Evolutionary conservation across 2,329 filamentous ascomycete genomes (phyloP).

Genomic region (Penicillium sp.): DNA sequence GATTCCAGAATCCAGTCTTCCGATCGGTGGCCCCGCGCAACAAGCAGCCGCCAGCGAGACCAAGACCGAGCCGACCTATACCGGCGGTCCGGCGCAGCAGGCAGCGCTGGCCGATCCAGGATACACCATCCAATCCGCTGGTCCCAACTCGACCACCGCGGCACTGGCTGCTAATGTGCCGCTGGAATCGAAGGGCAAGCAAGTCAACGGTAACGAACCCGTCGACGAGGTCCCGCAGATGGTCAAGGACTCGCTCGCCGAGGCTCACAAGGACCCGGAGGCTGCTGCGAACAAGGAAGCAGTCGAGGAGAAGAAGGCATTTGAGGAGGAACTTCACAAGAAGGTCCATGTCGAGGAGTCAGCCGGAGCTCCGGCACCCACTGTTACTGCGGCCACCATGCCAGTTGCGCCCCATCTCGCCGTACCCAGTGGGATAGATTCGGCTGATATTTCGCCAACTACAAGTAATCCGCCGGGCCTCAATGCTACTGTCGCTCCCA

Average conservation of each 20-base stretch:
- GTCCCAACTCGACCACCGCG: slow-evolving; percentile 49
- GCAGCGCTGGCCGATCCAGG: slow-evolving; percentile 49
- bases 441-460: slow-evolving; percentile 28
- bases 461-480: slow-evolving; percentile 26
- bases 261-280: slow-evolving; percentile 64
- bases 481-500: slow-evolving; percentile 12
- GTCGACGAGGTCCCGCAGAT: slow-evolving; percentile 42
- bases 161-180: slow-evolving; percentile 47
- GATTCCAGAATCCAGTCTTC: slow-evolving; percentile 81
- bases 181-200: slow-evolving; percentile 38
- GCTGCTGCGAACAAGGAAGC: slow-evolving; percentile 67
- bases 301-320: slow-evolving; percentile 70
- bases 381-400: slow-evolving; percentile 39
- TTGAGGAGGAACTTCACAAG: slow-evolving; percentile 71
- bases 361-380: slow-evolving; percentile 42
- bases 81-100: slow-evolving; percentile 23
- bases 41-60: slow-evolving; percentile 25
- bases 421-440: slow-evolving; percentile 19
- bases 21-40: slow-evolving; percentile 54
- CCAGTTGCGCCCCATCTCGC: slow-evolving; percentile 38
- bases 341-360: slow-evolving; percentile 39
- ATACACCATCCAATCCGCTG: slow-evolving; percentile 53
- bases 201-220: slow-evolving; percentile 20
- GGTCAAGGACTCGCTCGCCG: slow-evolving; percentile 47
- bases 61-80: slow-evolving; percentile 6